Evolutionary conservation across 768 basidiomycete genomes (phyloP).

Genomic region (Chalciporus pseudorubinellus): DNA sequence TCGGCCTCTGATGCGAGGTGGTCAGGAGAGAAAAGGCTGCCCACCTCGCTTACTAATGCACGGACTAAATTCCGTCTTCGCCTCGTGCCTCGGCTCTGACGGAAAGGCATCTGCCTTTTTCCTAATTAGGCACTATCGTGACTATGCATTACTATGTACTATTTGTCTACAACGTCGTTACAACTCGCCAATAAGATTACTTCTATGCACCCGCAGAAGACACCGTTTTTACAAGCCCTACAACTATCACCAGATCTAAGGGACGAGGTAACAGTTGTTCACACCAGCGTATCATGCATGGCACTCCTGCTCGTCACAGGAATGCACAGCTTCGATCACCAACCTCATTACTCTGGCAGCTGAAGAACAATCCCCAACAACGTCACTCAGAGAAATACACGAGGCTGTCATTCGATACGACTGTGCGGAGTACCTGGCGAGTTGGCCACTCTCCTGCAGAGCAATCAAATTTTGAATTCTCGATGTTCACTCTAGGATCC

Average conservation of each 20-base stretch:
- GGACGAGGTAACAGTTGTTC: constrained; percentile 22
- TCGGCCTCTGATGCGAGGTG: too few species aligned
- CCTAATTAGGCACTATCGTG: too few species aligned
- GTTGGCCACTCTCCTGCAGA: background rate
- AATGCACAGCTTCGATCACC: constrained; percentile 13
- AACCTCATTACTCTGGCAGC: constrained; percentile 20
- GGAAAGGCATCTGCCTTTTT: too few species aligned
- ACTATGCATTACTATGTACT: too few species aligned
- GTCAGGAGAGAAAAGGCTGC: too few species aligned
- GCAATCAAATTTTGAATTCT: background rate
- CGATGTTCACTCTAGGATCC: constrained; percentile 35
- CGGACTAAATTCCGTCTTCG: too few species aligned
- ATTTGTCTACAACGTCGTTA: too few species aligned
- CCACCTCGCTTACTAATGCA: too few species aligned
- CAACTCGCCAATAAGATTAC: too few species aligned
- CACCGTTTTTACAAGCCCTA: constrained; percentile 17
- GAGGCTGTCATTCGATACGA: constrained; percentile 15
- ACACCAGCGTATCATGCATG: background rate
- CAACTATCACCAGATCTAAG: constrained; percentile 19
- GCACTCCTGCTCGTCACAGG: constrained; percentile 13
- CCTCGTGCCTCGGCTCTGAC: too few species aligned
- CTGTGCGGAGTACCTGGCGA: constrained; percentile 19
- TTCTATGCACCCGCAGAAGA: constrained; percentile 7
- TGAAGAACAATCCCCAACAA: background rate
- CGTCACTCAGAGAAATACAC: constrained; percentile 19